phyloP scores from a whole-genome alignment of 2,329 filamentous ascomycete species.

The Colletotrichum trifolii region DNA sequence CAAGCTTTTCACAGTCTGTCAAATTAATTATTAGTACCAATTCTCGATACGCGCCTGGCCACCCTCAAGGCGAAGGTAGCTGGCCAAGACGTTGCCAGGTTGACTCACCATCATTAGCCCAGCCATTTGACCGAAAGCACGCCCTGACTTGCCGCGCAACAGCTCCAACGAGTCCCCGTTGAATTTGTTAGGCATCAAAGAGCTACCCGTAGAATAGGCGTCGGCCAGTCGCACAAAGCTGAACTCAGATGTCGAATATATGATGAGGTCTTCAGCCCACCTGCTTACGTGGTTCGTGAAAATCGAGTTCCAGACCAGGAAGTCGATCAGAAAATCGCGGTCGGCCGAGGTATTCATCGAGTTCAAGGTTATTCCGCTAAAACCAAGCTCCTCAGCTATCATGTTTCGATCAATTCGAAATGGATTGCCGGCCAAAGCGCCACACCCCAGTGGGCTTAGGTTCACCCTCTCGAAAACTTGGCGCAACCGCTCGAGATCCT shows the following conservation, averaged over 20 bases:
- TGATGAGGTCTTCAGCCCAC: conserved; percentile 79
- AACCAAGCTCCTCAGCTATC: conserved; percentile 72
- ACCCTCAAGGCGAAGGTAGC: conserved; percentile 34
- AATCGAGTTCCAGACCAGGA: conserved; percentile 75
- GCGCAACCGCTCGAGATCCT: conserved; percentile 42
- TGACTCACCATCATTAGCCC: conserved; percentile 67
- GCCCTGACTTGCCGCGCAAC: conserved; percentile 47
- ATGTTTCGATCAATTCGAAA: conserved; percentile 46
- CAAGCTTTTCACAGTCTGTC: conserved; percentile 66
- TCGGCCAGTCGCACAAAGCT: conserved; percentile 40
- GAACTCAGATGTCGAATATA: conserved; percentile 49
- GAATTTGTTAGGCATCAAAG: conserved; percentile 40
- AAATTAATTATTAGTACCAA: conserved; percentile 42
- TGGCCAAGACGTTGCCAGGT: conserved; percentile 40
- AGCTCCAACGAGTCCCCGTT: conserved; percentile 42
- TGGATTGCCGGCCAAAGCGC: conserved; percentile 42
- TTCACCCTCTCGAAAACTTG: conserved; percentile 41
- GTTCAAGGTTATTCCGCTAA: conserved; percentile 75
- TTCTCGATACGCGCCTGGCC: conserved; percentile 41
- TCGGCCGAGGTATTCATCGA: conserved; percentile 77
- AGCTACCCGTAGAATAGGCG: conserved; percentile 40
- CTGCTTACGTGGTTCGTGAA: conserved; percentile 78
- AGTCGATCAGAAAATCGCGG: conserved; percentile 79
- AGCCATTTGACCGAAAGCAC: conserved; percentile 60
- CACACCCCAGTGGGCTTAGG: conserved; percentile 41